phyloP scores from a whole-genome alignment of 176 grass and related monocot genomes.

The Phyllostachys edulis region DNA sequence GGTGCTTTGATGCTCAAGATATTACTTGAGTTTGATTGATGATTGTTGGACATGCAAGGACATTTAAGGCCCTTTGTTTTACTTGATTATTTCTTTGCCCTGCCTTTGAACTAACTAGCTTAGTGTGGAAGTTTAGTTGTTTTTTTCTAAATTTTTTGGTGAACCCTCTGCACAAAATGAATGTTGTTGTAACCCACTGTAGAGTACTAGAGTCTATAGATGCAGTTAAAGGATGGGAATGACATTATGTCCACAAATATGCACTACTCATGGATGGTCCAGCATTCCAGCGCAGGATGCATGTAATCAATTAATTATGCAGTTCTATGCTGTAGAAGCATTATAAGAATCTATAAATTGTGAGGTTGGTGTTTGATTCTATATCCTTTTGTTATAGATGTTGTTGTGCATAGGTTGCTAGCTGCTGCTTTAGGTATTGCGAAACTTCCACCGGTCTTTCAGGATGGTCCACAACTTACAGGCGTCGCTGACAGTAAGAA shows the following conservation, averaged over 20 bases:
- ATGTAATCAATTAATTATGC: neutral
- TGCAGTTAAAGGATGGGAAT: neutral
- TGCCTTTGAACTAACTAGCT: constrained; percentile 13
- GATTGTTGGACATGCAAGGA: neutral
- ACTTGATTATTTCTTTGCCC: neutral
- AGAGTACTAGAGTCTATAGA: neutral
- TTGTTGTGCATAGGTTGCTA: constrained; percentile 94
- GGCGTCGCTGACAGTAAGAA: constrained; percentile 88
- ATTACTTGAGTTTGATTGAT: constrained; percentile 12
- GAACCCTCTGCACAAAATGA: neutral
- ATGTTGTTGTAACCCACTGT: constrained; percentile 14
- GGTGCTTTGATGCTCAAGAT: constrained; percentile 19
- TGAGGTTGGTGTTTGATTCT: constrained; percentile 24
- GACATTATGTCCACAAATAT: neutral
- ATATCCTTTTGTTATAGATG: constrained; percentile 60
- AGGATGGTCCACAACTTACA: constrained; percentile 84
- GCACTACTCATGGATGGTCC: neutral
- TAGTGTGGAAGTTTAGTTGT: neutral
- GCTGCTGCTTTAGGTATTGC: constrained; percentile 90
- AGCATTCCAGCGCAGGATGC: constrained; percentile 1
- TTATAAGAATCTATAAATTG: neutral
- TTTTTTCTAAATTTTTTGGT: neutral
- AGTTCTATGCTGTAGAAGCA: constrained; percentile 3
- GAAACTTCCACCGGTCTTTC: constrained; percentile 90
- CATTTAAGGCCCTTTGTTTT: neutral